Evolutionary conservation across 495 filamentous ascomycete genomes (phyloP), one percentile per base, ranked within the genome.

Genomic region (Aspergillus avenaceus): DNA sequence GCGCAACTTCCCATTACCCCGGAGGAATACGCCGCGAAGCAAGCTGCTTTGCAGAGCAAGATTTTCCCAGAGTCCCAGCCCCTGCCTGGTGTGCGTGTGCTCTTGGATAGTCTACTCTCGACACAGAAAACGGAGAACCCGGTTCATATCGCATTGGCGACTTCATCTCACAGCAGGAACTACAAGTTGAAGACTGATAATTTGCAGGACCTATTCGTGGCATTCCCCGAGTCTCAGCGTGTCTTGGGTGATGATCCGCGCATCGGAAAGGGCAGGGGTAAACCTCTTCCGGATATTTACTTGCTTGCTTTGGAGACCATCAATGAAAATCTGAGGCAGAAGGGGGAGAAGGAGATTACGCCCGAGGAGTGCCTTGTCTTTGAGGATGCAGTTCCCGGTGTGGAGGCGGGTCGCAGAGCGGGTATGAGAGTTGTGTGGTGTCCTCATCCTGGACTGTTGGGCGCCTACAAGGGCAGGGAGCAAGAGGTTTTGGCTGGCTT

Each of bases 361-460:
- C 88, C 91, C 0, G 85, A 85, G 56, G 93, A 99, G 64, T 97
- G 92, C 66, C 73, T 99, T 8, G 93, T 99, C 0, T 97, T 99
- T 60, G 93, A 99, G 66, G 93, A 99, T 65, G 84, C 83, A 21
- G 91, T 97, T 3, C 88, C 90, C 0, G 93, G 93, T 0, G 90
- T 96, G 0, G 93, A 99, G 71, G 82, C 91, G 8, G 93, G 90
- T 9, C 72, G 93, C 25, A 80, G 93, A 48, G 93, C 95, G 0
- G 95, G 95, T 0, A 97, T 97, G 95, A 79, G 90, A 52, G 93
- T 96, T 8, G 74, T 95, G 1, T 99, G 93, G 93, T 84, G 83
- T 54, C 93, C 93, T 5, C 91, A 97, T 74, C 79, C 82, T 2
- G 88, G 82, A 63, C 67, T 99, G 22, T 71, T 87, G 71, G 75